A percentile compares a stretch with the other conserved stretches of the same genome.
Evolutionary conservation across 1,284 basidiomycete genomes (phyloP).

Genomic region (Fomes fomentarius): DNA sequence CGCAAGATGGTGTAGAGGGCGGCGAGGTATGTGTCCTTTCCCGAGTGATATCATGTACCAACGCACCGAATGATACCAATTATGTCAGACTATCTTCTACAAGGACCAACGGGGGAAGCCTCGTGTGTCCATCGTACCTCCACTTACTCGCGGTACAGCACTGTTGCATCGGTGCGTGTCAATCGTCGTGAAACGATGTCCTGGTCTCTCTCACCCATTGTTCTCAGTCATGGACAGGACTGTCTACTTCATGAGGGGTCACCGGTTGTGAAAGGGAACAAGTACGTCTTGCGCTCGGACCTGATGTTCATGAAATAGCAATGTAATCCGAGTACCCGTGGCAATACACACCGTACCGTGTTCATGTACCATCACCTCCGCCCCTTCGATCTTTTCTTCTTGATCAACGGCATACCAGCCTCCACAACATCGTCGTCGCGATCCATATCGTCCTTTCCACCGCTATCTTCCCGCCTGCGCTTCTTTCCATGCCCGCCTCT

Average conservation of each 20-base stretch:
- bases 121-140: slow-evolving; percentile 57
- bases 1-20: slow-evolving; percentile 73
- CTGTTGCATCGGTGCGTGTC: slow-evolving; percentile 67
- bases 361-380: slow-evolving; percentile 22
- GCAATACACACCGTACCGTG: neutral
- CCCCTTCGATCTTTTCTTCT: slow-evolving; percentile 34
- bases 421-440: slow-evolving; percentile 87
- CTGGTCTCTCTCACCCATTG: neutral
- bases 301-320: slow-evolving; percentile 63
- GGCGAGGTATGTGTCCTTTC: slow-evolving; percentile 56
- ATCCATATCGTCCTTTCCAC: slow-evolving; percentile 73
- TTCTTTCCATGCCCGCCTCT: slow-evolving; percentile 49
- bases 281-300: slow-evolving; percentile 80
- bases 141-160: slow-evolving; percentile 67
- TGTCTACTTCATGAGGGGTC: slow-evolving; percentile 83
- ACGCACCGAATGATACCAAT: neutral
- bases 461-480: slow-evolving; percentile 55
- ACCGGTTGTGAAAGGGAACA: slow-evolving; percentile 64
- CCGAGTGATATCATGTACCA: neutral
- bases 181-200: neutral
- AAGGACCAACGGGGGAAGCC: slow-evolving; percentile 53
- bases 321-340: neutral
- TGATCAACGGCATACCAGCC: slow-evolving; percentile 71
- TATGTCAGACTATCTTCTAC: slow-evolving; percentile 73
- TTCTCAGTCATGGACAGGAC: slow-evolving; percentile 67